Evolutionary conservation across 345 rosid species (phyloP).

Genomic region (Turritis glabra): DNA sequence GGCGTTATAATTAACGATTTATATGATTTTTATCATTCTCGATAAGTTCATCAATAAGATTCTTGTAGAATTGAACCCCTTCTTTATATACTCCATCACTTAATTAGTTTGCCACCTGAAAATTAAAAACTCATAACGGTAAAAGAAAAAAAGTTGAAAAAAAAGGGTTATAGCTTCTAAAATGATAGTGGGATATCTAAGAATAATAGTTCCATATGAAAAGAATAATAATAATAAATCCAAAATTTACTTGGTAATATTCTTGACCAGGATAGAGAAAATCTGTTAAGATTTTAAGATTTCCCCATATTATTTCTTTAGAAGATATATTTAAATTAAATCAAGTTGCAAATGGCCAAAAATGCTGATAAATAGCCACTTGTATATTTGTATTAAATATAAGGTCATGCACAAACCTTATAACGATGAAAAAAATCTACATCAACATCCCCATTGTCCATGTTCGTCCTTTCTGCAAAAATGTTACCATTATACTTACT

Average conservation of each 20-base stretch:
- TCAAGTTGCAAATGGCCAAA: background rate
- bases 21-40: conserved; percentile 24
- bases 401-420: background rate
- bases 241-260: conserved; percentile 42
- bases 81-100: conserved; percentile 41
- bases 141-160: background rate
- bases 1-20: background rate
- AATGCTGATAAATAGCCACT: background rate
- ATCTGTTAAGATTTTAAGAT: conserved; percentile 34
- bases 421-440: background rate
- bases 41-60: conserved; percentile 45
- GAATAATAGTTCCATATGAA: no score
- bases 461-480: background rate
- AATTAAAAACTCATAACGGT: no score
- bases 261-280: conserved; percentile 52
- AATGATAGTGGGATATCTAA: no score
- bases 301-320: no score
- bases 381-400: no score
- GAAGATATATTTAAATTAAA: background rate
- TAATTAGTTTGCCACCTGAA: conserved; percentile 43
- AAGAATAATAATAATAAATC: background rate
- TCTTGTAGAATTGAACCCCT: conserved; percentile 48
- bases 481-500: no score
- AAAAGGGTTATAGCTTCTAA: no score
- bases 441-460: background rate